phyloP scores from a whole-genome alignment of 2,329 filamentous ascomycete genomes.

The Alternaria gansuensis region DNA sequence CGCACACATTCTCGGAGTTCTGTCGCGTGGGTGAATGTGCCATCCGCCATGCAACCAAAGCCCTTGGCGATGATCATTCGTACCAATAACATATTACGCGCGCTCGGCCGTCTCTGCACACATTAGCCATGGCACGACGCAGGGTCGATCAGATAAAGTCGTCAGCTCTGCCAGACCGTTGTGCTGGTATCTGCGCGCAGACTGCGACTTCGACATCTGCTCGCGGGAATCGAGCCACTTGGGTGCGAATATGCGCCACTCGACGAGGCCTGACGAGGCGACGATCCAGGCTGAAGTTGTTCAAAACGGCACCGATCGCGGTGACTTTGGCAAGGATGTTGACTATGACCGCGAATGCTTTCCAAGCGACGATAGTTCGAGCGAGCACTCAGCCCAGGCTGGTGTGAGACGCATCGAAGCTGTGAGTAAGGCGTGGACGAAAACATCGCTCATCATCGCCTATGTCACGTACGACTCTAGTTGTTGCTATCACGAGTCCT shows the following conservation, averaged over 20 bases:
- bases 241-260: conserved; percentile 19
- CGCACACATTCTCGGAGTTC: not conserved
- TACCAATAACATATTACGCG: conserved; percentile 13
- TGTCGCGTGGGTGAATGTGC: conserved; percentile 9
- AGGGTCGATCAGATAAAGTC: conserved; percentile 20
- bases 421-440: conserved; percentile 61
- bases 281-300: not conserved
- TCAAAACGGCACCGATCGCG: conserved; percentile 13
- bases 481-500: not conserved
- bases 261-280: conserved; percentile 17
- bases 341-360: conserved; percentile 11
- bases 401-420: conserved; percentile 61
- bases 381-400: conserved; percentile 47
- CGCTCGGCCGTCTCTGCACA: conserved; percentile 2
- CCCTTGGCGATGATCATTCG: conserved; percentile 16
- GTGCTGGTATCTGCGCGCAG: not conserved
- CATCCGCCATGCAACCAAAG: conserved; percentile 13
- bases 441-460: conserved; percentile 56
- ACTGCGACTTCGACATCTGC: not conserved
- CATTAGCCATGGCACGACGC: conserved; percentile 10
- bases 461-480: conserved; percentile 53
- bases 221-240: not conserved
- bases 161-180: not conserved
- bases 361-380: conserved; percentile 21
- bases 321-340: conserved; percentile 18